Conservation (phyloP, 495 filamentous ascomycete species). For the Neurospora cerealis region DNA sequence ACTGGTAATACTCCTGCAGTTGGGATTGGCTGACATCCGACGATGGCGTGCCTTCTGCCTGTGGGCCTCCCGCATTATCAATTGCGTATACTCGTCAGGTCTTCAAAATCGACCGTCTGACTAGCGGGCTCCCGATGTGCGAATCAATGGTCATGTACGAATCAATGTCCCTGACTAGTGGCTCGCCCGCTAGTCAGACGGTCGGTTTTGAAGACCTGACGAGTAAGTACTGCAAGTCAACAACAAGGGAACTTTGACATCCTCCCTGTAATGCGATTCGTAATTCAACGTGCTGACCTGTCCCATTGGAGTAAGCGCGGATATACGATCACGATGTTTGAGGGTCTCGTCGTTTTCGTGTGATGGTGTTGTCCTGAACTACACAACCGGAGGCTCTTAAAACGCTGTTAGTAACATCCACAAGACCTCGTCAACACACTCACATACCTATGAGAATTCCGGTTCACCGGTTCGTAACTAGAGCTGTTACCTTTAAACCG, state of each 20-base stretch:
- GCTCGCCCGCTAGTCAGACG: too few species aligned
- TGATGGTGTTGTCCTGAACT: background rate
- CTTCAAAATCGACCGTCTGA: too few species aligned
- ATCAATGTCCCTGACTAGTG: too few species aligned
- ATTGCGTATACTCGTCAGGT: too few species aligned
- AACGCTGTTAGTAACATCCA: background rate
- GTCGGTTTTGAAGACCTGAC: too few species aligned
- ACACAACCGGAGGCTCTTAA: background rate
- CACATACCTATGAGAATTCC: background rate
- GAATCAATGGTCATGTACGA: too few species aligned
- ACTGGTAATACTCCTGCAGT: background rate
- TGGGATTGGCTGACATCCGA: background rate
- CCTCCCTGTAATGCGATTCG: background rate
- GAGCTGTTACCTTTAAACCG: background rate
- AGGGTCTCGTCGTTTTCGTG: background rate
- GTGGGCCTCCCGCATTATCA: background rate
- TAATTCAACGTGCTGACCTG: background rate
- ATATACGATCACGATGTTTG: too few species aligned
- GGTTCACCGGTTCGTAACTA: background rate
- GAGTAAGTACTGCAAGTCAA: background rate
- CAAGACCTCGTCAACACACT: background rate
- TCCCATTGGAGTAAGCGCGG: background rate
- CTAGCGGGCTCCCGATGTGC: too few species aligned
- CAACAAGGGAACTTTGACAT: background rate
- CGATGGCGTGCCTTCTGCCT: too few species aligned